Evolutionary conservation across 2,329 filamentous ascomycete genomes (phyloP).

Genomic region (Beauveria caledonica): DNA sequence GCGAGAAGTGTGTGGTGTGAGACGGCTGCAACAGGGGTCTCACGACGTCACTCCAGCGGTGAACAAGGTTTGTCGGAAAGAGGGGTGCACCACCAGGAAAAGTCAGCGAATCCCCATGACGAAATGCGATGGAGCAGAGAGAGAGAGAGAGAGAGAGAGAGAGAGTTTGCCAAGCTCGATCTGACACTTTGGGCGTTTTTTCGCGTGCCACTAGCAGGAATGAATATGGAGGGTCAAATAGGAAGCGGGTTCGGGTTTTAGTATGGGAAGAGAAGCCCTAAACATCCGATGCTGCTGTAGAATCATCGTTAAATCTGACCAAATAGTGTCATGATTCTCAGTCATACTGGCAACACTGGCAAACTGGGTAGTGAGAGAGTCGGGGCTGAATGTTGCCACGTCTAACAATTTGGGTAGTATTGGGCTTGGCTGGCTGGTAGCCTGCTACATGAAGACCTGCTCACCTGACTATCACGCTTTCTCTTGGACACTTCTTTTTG

Average conservation of each 20-base stretch:
- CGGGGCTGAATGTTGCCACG: no score
- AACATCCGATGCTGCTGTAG: no score
- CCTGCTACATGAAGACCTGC: slow-evolving; percentile 3
- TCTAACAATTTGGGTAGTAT: background rate
- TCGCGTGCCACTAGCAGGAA: background rate
- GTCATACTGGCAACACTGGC: no score
- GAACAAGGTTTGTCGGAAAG: background rate
- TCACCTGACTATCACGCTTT: slow-evolving; percentile 2
- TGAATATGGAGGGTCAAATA: no score
- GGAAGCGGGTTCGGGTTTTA: no score
- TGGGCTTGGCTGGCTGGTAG: background rate
- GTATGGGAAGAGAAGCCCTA: no score
- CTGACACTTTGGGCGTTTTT: background rate
- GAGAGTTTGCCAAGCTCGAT: slow-evolving; percentile 1
- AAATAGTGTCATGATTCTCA: no score
- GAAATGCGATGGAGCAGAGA: no score
- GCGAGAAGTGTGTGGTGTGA: background rate
- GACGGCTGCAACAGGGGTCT: background rate
- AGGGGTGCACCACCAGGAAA: no score
- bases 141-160: background rate
- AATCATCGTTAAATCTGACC: no score
- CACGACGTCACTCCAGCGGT: slow-evolving; percentile 10
- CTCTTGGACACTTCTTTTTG: background rate
- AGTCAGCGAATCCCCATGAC: no score
- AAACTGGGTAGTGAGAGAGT: background rate